A percentile compares a stretch with the other conserved stretches of the same genome.
Conservation (phyloP, 495 filamentous ascomycete genomes). For the Monascus purpureus region DNA sequence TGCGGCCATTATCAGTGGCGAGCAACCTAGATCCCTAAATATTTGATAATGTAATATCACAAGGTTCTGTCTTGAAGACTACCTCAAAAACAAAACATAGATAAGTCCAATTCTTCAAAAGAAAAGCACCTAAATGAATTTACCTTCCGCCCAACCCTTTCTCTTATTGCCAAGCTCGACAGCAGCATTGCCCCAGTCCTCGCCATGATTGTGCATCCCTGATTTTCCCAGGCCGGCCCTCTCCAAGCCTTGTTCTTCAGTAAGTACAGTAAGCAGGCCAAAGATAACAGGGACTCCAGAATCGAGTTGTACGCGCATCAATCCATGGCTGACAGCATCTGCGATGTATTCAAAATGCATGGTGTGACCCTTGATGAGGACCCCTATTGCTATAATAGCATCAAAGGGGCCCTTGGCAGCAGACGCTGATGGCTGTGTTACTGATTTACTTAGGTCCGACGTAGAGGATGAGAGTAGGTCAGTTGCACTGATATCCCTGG, state of each 20-base stretch:
- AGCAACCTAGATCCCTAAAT: too few relatives aligned
- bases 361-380: constrained; percentile 93
- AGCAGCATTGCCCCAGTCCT: constrained; percentile 67
- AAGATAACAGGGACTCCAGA: constrained; percentile 81
- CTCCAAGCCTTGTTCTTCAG: constrained; percentile 71
- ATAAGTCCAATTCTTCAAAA: too few relatives aligned
- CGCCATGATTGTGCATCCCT: constrained; percentile 64
- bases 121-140: constrained; percentile 16
- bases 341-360: constrained; percentile 99
- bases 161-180: constrained; percentile 35
- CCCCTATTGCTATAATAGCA: constrained; percentile 87
- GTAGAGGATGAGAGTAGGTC: constrained; percentile 66
- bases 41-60: too few relatives aligned
- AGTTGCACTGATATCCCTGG: constrained; percentile 49
- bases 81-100: too few relatives aligned
- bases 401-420: constrained; percentile 54
- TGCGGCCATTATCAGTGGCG: too few relatives aligned
- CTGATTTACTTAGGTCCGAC: constrained; percentile 38
- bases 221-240: constrained; percentile 60
- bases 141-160: constrained; percentile 33
- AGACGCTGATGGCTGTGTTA: constrained; percentile 16
- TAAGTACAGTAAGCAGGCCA: constrained; percentile 79
- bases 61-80: too few relatives aligned
- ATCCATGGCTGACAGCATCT: constrained; percentile 74
- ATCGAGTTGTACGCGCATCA: constrained; percentile 91